phyloP scores from a whole-genome alignment of 768 basidiomycete species.

The Mycena floridula region DNA sequence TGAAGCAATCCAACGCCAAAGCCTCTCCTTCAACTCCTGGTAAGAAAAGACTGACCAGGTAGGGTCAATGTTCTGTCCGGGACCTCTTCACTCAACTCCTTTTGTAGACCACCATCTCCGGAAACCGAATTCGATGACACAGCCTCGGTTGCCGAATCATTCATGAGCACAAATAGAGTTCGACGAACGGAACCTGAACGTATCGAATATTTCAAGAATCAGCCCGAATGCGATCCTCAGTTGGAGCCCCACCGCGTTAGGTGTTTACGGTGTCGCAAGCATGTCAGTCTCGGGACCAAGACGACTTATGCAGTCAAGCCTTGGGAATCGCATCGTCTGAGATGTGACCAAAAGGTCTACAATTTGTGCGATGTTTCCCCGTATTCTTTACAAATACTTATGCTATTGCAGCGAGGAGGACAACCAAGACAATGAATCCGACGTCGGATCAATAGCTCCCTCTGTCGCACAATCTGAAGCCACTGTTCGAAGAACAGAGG shows the following conservation, averaged over 20 bases:
- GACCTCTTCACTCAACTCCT: neutral
- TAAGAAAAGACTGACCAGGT: constrained; percentile 10
- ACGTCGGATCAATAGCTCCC: neutral
- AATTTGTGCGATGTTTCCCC: constrained; percentile 13
- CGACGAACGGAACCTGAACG: constrained; percentile 60
- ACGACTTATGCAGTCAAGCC: constrained; percentile 51
- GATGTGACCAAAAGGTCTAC: constrained; percentile 41
- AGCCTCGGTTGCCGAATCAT: constrained; percentile 50
- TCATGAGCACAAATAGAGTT: constrained; percentile 30
- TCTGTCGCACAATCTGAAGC: neutral
- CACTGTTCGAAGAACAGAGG: constrained; percentile 23
- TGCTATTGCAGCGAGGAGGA: neutral
- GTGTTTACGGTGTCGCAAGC: constrained; percentile 53
- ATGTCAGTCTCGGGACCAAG: constrained; percentile 49
- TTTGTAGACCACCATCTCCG: neutral
- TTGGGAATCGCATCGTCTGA: constrained; percentile 55
- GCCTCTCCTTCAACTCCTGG: constrained; percentile 8
- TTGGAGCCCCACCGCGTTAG: constrained; percentile 53
- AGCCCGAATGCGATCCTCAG: constrained; percentile 44
- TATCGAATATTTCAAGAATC: constrained; percentile 56
- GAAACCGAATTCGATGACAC: constrained; percentile 40
- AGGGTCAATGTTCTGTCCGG: neutral
- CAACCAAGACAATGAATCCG: neutral
- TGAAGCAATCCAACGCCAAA: constrained; percentile 7
- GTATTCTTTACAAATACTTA: neutral